phyloP scores from a whole-genome alignment of 2,329 filamentous ascomycete species.

The Neoarthrinium moseri region DNA sequence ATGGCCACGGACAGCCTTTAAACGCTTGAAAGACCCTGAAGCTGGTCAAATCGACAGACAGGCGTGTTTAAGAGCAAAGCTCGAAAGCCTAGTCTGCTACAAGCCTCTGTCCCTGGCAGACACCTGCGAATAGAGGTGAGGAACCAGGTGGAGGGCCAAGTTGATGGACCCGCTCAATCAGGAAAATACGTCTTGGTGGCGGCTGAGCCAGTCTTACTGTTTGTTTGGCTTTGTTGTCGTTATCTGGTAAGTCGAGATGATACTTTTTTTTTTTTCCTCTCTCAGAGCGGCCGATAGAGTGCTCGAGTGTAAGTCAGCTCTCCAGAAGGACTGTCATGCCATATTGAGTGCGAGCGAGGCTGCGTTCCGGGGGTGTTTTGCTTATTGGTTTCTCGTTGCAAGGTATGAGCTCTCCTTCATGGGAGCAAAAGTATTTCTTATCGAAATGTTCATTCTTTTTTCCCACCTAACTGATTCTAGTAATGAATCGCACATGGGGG shows the following conservation, averaged over 20 bases:
- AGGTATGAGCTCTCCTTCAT: no score
- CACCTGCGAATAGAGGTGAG: background rate
- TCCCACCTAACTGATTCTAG: constrained; percentile 5
- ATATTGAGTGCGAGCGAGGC: no score
- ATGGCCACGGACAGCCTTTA: constrained; percentile 32
- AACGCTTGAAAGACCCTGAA: constrained; percentile 31
- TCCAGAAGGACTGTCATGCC: no score
- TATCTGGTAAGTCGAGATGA: no score
- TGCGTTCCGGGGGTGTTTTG: constrained; percentile 6
- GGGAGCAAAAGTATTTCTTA: background rate
- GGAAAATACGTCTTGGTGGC: background rate
- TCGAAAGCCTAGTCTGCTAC: constrained; percentile 16
- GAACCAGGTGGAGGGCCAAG: background rate
- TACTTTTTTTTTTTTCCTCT: no score
- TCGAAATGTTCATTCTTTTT: constrained; percentile 1
- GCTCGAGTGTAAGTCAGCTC: no score
- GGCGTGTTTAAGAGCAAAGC: constrained; percentile 24
- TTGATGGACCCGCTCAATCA: constrained; percentile 9
- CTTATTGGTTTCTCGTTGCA: constrained; percentile 8
- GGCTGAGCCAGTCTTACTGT: background rate
- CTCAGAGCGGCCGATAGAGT: no score
- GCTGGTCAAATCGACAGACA: constrained; percentile 31
- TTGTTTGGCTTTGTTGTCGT: background rate
- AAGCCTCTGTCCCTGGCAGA: background rate
- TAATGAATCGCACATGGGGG: constrained; percentile 5